These are phyloP conservation scores for Epicoccum sorghinum DNA, from an alignment of 2,329 filamentous ascomycete species.

Conservation along the genomic window DNA sequence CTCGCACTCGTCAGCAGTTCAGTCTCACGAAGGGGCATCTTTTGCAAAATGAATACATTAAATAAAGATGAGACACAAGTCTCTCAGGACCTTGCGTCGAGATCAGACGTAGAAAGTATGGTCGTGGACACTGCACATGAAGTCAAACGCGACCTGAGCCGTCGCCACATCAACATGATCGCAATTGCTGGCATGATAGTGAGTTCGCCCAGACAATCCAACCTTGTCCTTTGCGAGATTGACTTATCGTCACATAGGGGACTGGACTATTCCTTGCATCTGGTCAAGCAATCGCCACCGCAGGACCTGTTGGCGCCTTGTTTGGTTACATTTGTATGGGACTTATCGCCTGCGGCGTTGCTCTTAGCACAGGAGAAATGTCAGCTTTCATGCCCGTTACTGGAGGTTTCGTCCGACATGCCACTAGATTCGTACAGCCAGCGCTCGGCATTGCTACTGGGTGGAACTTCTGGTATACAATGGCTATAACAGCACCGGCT, in stretches of 20 bases:
- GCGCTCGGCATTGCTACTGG: slow-evolving; percentile 29
- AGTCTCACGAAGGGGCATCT: no score
- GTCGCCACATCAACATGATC: slow-evolving; percentile 22
- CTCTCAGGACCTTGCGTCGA: not conserved
- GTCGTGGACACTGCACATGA: not conserved
- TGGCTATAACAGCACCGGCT: slow-evolving; percentile 6
- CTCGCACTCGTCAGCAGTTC: no score
- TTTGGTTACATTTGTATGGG: slow-evolving; percentile 6
- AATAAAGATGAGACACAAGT: not conserved
- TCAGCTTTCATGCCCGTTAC: slow-evolving; percentile 35
- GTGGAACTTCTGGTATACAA: slow-evolving; percentile 10
- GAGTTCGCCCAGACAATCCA: not conserved
- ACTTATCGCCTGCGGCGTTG: slow-evolving; percentile 22
- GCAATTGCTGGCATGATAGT: slow-evolving; percentile 21
- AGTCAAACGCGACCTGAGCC: slow-evolving; percentile 14
- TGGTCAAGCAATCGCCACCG: slow-evolving; percentile 5
- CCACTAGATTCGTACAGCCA: slow-evolving; percentile 50
- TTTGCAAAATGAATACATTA: not conserved
- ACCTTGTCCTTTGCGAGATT: not conserved
- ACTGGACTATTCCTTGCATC: slow-evolving; percentile 10
- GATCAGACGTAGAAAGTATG: slow-evolving; percentile 1
- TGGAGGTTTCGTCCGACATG: slow-evolving; percentile 17
- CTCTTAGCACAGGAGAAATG: slow-evolving; percentile 36
- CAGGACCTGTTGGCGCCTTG: slow-evolving; percentile 2
- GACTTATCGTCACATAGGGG: not conserved